phyloP scores from a whole-genome alignment of 352 stramenopile genomes.

The Pythium sukuiense region DNA sequence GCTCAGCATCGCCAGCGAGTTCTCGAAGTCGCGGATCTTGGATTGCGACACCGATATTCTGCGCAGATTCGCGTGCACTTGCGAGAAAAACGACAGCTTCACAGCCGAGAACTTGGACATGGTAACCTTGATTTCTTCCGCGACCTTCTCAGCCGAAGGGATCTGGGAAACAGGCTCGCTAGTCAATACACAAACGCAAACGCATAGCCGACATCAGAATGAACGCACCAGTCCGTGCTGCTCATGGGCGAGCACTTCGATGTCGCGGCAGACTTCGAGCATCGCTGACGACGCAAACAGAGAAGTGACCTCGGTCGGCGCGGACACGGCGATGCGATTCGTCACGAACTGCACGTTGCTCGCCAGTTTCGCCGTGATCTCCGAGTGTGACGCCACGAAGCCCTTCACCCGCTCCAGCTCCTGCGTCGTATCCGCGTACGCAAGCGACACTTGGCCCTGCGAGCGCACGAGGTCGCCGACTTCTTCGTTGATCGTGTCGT shows the following conservation, averaged over 20 bases:
- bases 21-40: constrained; percentile 89
- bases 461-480: constrained; percentile 49
- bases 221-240: constrained; percentile 71
- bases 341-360: constrained; percentile 67
- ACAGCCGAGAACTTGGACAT: constrained; percentile 57
- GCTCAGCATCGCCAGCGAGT: constrained; percentile 78
- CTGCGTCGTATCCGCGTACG: constrained; percentile 44
- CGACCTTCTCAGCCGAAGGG: constrained; percentile 60
- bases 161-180: constrained; percentile 37
- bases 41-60: constrained; percentile 81
- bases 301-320: constrained; percentile 52
- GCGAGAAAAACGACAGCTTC: constrained; percentile 53
- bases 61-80: constrained; percentile 61
- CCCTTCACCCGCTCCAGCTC: constrained; percentile 56
- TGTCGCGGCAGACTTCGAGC: constrained; percentile 79
- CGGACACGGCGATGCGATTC: constrained; percentile 58
- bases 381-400: constrained; percentile 41
- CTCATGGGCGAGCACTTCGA: constrained; percentile 75
- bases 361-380: constrained; percentile 66
- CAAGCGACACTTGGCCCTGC: constrained; percentile 41
- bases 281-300: constrained; percentile 80
- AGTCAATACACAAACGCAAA: background rate
- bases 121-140: constrained; percentile 53
- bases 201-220: no score
- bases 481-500: constrained; percentile 70